Conservation (phyloP, 75 land plant genomes). For the Picea glauca region DNA sequence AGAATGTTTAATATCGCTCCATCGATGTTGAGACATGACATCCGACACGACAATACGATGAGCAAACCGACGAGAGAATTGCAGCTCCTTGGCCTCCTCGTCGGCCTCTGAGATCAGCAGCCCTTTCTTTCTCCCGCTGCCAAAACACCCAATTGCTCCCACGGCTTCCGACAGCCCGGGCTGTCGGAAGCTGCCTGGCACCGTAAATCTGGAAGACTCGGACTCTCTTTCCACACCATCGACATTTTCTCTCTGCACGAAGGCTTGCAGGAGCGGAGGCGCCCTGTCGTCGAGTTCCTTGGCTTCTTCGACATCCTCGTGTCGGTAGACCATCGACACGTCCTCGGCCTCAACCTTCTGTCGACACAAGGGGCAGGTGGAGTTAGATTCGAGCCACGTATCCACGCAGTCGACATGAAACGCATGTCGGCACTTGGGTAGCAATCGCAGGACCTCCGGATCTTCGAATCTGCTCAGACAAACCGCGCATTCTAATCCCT, state of each 20-base stretch:
- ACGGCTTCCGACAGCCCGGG: background rate
- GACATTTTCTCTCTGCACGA: background rate
- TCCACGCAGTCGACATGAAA: slow-evolving; percentile 94
- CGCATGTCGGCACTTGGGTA: slow-evolving; percentile 92
- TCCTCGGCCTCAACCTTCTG: slow-evolving; percentile 71
- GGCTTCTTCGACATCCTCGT: background rate
- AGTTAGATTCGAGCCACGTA: slow-evolving; percentile 80
- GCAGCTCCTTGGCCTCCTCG: background rate
- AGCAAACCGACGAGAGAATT: slow-evolving; percentile 32
- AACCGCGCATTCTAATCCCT: slow-evolving; percentile 92
- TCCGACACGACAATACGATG: slow-evolving; percentile 12
- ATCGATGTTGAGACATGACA: too few relatives aligned
- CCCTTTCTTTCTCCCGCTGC: slow-evolving; percentile 5
- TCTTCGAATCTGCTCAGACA: slow-evolving; percentile 63
- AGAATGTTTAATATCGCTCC: too few relatives aligned
- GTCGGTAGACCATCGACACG: slow-evolving; percentile 28
- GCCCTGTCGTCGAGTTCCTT: background rate
- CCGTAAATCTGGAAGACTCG: too few relatives aligned
- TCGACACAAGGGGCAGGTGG: slow-evolving; percentile 96
- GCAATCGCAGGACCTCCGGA: slow-evolving; percentile 57
- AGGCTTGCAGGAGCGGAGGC: background rate
- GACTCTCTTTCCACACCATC: background rate
- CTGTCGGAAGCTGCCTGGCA: background rate
- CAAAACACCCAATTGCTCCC: background rate
- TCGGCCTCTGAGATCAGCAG: slow-evolving; percentile 1